Conservation (phyloP, 352 stramenopile genomes). For the Pythium phragmiticola region DNA sequence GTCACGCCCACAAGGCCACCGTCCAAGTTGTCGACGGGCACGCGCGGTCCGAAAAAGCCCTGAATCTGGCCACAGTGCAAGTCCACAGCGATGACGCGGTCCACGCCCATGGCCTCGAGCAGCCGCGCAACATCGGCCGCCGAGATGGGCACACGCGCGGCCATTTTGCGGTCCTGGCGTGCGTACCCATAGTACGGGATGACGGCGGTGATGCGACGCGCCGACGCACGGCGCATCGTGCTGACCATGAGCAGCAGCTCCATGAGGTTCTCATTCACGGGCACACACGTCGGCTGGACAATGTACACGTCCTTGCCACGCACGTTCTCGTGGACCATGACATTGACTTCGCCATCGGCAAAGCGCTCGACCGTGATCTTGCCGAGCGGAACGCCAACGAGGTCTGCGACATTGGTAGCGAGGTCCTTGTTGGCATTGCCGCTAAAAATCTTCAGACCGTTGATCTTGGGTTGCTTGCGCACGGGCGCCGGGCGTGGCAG, state of each 20-base stretch:
- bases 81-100: slow-evolving; percentile 87
- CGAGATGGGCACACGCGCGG: slow-evolving; percentile 98
- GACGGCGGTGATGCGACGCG: slow-evolving; percentile 98
- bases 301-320: slow-evolving; percentile 99
- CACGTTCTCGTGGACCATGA: slow-evolving; percentile 99
- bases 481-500: slow-evolving; percentile 54
- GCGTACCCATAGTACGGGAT: slow-evolving; percentile 96
- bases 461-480: slow-evolving; percentile 88
- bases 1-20: slow-evolving; percentile 93
- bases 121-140: slow-evolving; percentile 84
- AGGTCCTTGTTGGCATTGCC: slow-evolving; percentile 98
- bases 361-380: slow-evolving; percentile 98
- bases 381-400: slow-evolving; percentile 97
- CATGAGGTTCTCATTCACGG: slow-evolving; percentile 99
- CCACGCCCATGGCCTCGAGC: slow-evolving; percentile 86
- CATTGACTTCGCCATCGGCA: slow-evolving; percentile 99
- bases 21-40: slow-evolving; percentile 99
- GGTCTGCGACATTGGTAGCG: slow-evolving; percentile 95
- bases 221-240: slow-evolving; percentile 96
- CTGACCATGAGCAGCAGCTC: slow-evolving; percentile 98
- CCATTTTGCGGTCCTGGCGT: slow-evolving; percentile 90
- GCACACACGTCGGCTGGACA: slow-evolving; percentile 98
- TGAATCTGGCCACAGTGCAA: slow-evolving; percentile 91
- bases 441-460: slow-evolving; percentile 97
- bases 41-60: slow-evolving; percentile 98